Evolutionary conservation across 1,284 basidiomycete species (phyloP).

Genomic region (Cryptococcus sp.): DNA sequence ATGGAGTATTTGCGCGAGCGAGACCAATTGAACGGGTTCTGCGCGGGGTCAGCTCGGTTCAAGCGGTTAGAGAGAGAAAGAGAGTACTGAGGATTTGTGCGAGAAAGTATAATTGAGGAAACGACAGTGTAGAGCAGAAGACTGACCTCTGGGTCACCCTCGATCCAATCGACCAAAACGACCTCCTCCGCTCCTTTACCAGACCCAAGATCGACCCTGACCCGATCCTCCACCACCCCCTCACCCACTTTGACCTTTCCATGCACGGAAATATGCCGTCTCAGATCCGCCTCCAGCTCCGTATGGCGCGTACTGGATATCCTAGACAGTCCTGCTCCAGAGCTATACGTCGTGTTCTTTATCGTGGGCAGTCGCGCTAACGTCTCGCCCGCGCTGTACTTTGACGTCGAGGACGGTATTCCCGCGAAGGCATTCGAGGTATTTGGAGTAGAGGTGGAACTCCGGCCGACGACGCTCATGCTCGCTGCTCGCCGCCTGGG

Average conservation of each 20-base stretch:
- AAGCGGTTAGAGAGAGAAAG: neutral
- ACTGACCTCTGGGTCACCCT: slow-evolving; percentile 39
- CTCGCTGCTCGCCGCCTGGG: too few relatives aligned
- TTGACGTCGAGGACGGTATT: too few relatives aligned
- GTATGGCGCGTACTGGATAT: slow-evolving; percentile 10
- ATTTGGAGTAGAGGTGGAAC: too few relatives aligned
- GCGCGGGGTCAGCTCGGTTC: neutral
- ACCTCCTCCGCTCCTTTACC: slow-evolving; percentile 35
- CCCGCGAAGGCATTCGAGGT: too few relatives aligned
- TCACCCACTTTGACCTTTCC: slow-evolving; percentile 6
- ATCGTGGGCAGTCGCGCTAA: too few relatives aligned
- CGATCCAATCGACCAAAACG: slow-evolving; percentile 41
- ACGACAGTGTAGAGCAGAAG: neutral
- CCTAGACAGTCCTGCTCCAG: slow-evolving; percentile 1
- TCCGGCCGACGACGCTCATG: too few relatives aligned
- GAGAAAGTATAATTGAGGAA: neutral
- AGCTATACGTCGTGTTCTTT: too few relatives aligned
- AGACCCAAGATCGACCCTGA: slow-evolving; percentile 25
- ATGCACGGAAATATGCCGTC: slow-evolving; percentile 20
- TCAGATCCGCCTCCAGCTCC: slow-evolving; percentile 15
- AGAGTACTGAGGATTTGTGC: neutral
- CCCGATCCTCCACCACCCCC: slow-evolving; percentile 12
- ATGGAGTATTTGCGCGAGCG: slow-evolving; percentile 30
- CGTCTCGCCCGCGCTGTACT: too few relatives aligned
- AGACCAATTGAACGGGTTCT: slow-evolving; percentile 48